These are phyloP conservation scores for Podospora pseudoanserina DNA, from an alignment of 495 filamentous ascomycete genomes.

Conservation along the genomic window DNA sequence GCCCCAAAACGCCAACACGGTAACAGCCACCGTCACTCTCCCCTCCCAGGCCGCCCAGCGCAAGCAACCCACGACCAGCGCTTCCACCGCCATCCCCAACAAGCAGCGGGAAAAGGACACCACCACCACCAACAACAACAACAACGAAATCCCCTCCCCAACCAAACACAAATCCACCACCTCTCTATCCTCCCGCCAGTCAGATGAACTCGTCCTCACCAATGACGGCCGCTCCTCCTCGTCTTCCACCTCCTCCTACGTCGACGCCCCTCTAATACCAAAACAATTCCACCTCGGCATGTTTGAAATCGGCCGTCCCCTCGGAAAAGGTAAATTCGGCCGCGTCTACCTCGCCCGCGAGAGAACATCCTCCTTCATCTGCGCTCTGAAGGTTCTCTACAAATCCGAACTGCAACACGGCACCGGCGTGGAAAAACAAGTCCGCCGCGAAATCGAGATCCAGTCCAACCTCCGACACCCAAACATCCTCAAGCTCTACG, in stretches of 20 bases:
- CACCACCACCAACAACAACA: slow-evolving; percentile 30
- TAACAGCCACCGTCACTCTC: slow-evolving; percentile 58
- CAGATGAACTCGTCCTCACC: slow-evolving; percentile 46
- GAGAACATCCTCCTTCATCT: slow-evolving; percentile 83
- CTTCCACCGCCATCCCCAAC: slow-evolving; percentile 26
- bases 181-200: slow-evolving; percentile 29
- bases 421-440: slow-evolving; percentile 87
- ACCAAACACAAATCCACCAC: slow-evolving; percentile 24
- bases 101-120: slow-evolving; percentile 24
- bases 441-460: slow-evolving; percentile 95
- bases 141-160: slow-evolving; percentile 21
- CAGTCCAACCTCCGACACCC: slow-evolving; percentile 95
- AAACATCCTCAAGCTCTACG: slow-evolving; percentile 90
- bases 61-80: slow-evolving; percentile 32
- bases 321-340: slow-evolving; percentile 97
- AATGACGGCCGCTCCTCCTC: slow-evolving; percentile 50
- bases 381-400: slow-evolving; percentile 93
- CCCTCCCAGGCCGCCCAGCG: slow-evolving; percentile 64
- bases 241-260: slow-evolving; percentile 26
- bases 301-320: slow-evolving; percentile 96
- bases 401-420: slow-evolving; percentile 90
- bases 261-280: slow-evolving; percentile 54
- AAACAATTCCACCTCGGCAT: slow-evolving; percentile 92
- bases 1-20: slow-evolving; percentile 54
- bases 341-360: slow-evolving; percentile 94